Evolutionary conservation across 768 basidiomycete genomes (phyloP), one percentile per base, ranked within the genome.

Genomic region (Podaxis sp.): DNA sequence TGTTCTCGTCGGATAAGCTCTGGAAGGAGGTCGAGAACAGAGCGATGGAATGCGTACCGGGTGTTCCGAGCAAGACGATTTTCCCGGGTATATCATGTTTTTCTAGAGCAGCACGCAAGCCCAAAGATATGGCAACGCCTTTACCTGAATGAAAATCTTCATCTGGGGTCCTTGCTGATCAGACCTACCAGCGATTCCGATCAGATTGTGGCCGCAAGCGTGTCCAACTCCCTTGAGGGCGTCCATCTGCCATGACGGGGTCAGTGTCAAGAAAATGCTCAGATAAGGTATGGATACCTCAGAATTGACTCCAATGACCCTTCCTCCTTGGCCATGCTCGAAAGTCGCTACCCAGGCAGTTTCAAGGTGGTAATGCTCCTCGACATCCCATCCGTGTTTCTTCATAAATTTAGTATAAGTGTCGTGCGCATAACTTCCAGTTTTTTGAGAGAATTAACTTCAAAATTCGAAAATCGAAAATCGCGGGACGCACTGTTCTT

Each of bases 171-270:
- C 5, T 26, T 40, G 10, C 24, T 10, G 3, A 56, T 24, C 10
- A 49, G 56, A 28, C 67, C 20, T 64, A 74, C 78, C 79, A n/a
- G 78, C 75, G 24, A 93, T 89, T 1, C 88, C 91, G 56, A 94
- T 93, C 53, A 94, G 77, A 67, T 93, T 93, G 70, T 94, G 91
- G 2, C 91, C 91, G 68, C 91, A 93, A 1, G 88, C 89, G 65
- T 90, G 89, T 0, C 89, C 86, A 41, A 87, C 78, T 0, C 83
- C 80, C 60, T 76, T 76, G 33, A 89, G 75, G 1, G 87, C 88
- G 60, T 87, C 86, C 86, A 88, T 87, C 82, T 84, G 63, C 3
- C 41, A 12, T n/a, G 6, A 54, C 37, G 26, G 5, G 7, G 13
- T 46, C 15, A 46, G 44, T 7, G 20, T 20, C 48, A 15, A 50